These are phyloP conservation scores for Fusarium aywerte DNA, from an alignment of 2,329 filamentous ascomycete genomes.

Conservation along the genomic window DNA sequence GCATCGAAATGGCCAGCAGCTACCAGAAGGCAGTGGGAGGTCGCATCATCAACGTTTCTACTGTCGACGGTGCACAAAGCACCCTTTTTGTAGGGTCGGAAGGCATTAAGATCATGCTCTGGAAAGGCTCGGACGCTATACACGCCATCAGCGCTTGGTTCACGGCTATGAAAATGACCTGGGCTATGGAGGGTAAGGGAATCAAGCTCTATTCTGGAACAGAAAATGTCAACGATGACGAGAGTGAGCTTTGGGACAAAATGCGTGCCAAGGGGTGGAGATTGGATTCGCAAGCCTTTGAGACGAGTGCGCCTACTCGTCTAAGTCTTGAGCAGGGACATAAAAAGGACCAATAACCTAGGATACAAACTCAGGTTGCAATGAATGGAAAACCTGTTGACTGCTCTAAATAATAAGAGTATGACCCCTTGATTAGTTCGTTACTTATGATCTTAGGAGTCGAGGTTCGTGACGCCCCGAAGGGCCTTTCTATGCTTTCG, in stretches of 20 bases:
- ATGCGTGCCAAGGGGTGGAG: slow-evolving; percentile 52
- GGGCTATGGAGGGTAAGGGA: slow-evolving; percentile 44
- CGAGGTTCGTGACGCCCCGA: not conserved
- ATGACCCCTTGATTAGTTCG: not conserved
- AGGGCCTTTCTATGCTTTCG: slow-evolving; percentile 10
- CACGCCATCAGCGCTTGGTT: slow-evolving; percentile 54
- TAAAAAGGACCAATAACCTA: slow-evolving; percentile 45
- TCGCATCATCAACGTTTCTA: slow-evolving; percentile 32
- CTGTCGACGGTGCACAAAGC: slow-evolving; percentile 47
- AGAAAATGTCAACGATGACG: slow-evolving; percentile 11
- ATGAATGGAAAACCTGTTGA: too few relatives aligned
- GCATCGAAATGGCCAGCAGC: slow-evolving; percentile 56
- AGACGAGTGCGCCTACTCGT: slow-evolving; percentile 52
- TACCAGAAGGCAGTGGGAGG: slow-evolving; percentile 54
- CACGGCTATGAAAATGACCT: slow-evolving; percentile 52
- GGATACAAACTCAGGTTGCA: too few relatives aligned
- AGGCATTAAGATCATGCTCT: slow-evolving; percentile 52
- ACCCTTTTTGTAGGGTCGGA: slow-evolving; percentile 48
- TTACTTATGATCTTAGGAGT: not conserved
- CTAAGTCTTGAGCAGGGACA: slow-evolving; percentile 39
- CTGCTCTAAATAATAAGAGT: too few relatives aligned
- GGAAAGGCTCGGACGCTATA: slow-evolving; percentile 44
- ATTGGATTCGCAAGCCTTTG: slow-evolving; percentile 50
- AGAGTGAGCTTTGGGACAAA: slow-evolving; percentile 45
- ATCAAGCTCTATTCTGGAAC: slow-evolving; percentile 32